Evolutionary conservation across 805 yeast species (phyloP).

Genomic region (Metschnikowia similis): DNA sequence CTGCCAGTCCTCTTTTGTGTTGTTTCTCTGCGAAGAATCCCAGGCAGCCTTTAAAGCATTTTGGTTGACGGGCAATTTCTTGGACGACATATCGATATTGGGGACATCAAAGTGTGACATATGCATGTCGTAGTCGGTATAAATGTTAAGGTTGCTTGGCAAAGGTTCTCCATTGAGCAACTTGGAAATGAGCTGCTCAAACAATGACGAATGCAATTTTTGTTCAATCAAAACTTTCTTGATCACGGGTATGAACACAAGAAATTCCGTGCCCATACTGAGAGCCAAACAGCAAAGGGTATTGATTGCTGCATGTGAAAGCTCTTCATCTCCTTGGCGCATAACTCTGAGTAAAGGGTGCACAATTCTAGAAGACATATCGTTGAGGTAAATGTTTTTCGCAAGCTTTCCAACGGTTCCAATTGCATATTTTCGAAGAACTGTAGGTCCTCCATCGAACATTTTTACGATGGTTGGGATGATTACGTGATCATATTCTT

Average conservation of each 20-base stretch:
- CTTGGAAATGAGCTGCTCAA: slow-evolving; percentile 77
- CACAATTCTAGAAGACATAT: slow-evolving; percentile 85
- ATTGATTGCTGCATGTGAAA: slow-evolving; percentile 64
- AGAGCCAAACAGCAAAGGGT: slow-evolving; percentile 71
- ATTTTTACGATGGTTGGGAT: slow-evolving; percentile 81
- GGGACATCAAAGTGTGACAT: slow-evolving; percentile 45
- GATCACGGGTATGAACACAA: slow-evolving; percentile 81
- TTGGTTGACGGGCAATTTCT: slow-evolving; percentile 68
- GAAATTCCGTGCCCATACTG: slow-evolving; percentile 81
- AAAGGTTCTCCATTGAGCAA: slow-evolving; percentile 80
- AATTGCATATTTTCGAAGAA: slow-evolving; percentile 68
- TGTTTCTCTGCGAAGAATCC: slow-evolving; percentile 78
- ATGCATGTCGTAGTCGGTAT: slow-evolving; percentile 49
- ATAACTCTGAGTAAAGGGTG: slow-evolving; percentile 80
- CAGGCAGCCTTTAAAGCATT: slow-evolving; percentile 73
- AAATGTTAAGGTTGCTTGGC: slow-evolving; percentile 70
- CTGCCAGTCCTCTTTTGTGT: slow-evolving; percentile 95
- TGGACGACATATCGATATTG: slow-evolving; percentile 63
- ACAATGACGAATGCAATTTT: slow-evolving; percentile 64
- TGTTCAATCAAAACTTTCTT: slow-evolving; percentile 60
- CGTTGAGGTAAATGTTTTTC: slow-evolving; percentile 65
- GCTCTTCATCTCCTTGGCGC: slow-evolving; percentile 49
- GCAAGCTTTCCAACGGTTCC: slow-evolving; percentile 80
- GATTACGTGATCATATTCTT: slow-evolving; percentile 81
- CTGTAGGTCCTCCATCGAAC: slow-evolving; percentile 66